These are phyloP conservation scores for Haberlea rhodopensis DNA, from an alignment of 257 asterid genomes.

Conservation along the genomic window DNA sequence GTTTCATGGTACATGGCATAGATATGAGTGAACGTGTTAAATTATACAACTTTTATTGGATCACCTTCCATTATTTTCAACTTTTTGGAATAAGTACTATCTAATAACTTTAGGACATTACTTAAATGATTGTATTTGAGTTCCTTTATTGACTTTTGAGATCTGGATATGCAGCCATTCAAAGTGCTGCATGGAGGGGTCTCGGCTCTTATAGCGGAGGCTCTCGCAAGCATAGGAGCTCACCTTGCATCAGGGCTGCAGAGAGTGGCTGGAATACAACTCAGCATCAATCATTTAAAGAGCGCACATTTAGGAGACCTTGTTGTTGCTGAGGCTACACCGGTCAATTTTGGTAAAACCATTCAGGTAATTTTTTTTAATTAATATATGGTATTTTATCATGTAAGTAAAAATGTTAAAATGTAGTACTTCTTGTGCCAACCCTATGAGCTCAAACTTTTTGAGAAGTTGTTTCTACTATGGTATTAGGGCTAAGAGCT, in stretches of 20 bases:
- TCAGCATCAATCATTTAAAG: no score
- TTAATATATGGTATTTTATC: background rate
- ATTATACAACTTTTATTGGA: background rate
- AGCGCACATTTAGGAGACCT: no score
- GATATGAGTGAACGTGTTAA: no score
- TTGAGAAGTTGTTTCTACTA: background rate
- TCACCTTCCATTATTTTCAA: background rate
- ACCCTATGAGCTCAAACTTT: background rate
- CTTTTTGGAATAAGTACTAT: no score
- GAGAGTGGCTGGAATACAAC: no score
- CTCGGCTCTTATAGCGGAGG: no score
- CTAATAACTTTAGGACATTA: background rate
- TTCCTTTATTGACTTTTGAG: background rate
- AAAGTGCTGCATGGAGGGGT: no score
- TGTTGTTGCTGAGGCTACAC: no score
- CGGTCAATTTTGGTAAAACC: conserved; percentile 59
- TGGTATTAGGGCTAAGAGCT: background rate
- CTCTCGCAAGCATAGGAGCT: no score
- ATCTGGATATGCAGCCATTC: conserved; percentile 5
- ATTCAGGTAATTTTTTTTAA: conserved; percentile 44
- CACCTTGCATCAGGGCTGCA: no score
- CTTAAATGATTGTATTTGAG: conserved; percentile 4
- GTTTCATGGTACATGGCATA: background rate
- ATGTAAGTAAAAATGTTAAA: background rate
- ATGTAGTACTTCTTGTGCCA: background rate